Conservation (phyloP, 768 basidiomycete genomes). For the Lactifluus subvellereus region DNA sequence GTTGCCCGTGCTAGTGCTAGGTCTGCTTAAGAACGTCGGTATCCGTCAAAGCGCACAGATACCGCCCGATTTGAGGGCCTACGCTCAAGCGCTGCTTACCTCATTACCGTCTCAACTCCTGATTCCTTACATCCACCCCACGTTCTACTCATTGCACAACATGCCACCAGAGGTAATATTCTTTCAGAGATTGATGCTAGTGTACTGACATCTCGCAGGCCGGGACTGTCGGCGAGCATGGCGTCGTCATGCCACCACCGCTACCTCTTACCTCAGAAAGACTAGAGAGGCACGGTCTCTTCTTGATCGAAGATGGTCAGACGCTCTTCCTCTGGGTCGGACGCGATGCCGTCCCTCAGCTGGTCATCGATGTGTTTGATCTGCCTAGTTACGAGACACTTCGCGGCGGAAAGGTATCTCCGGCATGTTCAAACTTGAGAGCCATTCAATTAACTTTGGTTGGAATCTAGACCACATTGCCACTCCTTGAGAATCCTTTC, state of each 20-base stretch:
- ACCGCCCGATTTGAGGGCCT: conserved; percentile 92
- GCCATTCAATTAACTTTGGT: not conserved
- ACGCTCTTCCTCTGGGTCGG: conserved; percentile 98
- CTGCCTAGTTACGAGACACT: conserved; percentile 82
- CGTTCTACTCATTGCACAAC: conserved; percentile 92
- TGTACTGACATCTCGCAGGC: conserved; percentile 43
- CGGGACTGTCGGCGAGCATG: conserved; percentile 85
- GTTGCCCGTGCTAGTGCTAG: conserved; percentile 85
- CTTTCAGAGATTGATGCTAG: not conserved
- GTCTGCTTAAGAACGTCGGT: conserved; percentile 92
- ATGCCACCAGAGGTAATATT: conserved; percentile 82
- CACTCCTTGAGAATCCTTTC: conserved; percentile 86
- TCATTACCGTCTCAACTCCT: conserved; percentile 87
- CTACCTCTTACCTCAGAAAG: conserved; percentile 93
- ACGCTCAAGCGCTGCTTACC: conserved; percentile 87
- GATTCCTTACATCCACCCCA: conserved; percentile 90
- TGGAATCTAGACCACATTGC: conserved; percentile 67
- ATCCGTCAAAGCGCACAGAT: conserved; percentile 95
- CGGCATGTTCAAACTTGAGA: not conserved
- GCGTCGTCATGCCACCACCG: conserved; percentile 81
- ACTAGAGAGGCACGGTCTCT: conserved; percentile 90
- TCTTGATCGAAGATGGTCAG: conserved; percentile 95
- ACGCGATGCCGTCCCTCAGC: conserved; percentile 95
- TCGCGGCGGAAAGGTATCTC: conserved; percentile 82
- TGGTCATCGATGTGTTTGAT: conserved; percentile 91